phyloP scores from a whole-genome alignment of 352 stramenopile genomes.

The Globisporangium orthogonon region DNA sequence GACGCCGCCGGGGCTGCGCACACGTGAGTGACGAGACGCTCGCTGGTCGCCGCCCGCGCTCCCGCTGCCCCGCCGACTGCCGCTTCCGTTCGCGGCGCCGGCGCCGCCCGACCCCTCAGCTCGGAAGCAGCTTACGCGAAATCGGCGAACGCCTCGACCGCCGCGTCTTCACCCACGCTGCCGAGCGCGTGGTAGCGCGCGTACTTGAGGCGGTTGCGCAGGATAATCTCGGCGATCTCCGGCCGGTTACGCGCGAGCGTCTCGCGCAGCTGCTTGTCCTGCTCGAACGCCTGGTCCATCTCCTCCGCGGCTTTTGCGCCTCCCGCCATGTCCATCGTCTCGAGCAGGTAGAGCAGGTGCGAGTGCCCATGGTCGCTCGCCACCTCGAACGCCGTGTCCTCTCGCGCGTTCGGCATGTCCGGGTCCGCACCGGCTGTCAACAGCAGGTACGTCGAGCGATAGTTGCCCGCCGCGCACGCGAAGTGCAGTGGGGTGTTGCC shows the following conservation, averaged over 20 bases:
- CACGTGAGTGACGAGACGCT: too few species aligned
- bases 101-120: background rate
- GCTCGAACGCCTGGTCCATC: conserved; percentile 55
- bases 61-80: background rate
- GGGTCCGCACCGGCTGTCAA: conserved; percentile 78
- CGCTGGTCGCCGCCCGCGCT: background rate
- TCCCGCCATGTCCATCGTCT: conserved; percentile 66
- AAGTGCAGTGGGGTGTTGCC: conserved; percentile 83
- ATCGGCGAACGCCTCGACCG: conserved; percentile 40
- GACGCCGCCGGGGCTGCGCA: too few species aligned
- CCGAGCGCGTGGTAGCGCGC: conserved; percentile 53
- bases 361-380: conserved; percentile 54
- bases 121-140: conserved; percentile 2
- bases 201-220: conserved; percentile 79
- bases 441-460: conserved; percentile 70
- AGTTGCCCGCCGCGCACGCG: conserved; percentile 63
- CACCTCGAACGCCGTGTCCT: conserved; percentile 78
- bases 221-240: conserved; percentile 62
- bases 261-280: conserved; percentile 59
- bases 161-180: conserved; percentile 46
- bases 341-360: conserved; percentile 71
- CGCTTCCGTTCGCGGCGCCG: conserved; percentile 4
- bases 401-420: conserved; percentile 77
- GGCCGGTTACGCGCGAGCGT: conserved; percentile 54
- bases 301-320: conserved; percentile 44